Percentiles rank a stretch among this genome's conserved stretches.
Conservation (phyloP, 805 yeast species). For the Yarrowia sp. region DNA sequence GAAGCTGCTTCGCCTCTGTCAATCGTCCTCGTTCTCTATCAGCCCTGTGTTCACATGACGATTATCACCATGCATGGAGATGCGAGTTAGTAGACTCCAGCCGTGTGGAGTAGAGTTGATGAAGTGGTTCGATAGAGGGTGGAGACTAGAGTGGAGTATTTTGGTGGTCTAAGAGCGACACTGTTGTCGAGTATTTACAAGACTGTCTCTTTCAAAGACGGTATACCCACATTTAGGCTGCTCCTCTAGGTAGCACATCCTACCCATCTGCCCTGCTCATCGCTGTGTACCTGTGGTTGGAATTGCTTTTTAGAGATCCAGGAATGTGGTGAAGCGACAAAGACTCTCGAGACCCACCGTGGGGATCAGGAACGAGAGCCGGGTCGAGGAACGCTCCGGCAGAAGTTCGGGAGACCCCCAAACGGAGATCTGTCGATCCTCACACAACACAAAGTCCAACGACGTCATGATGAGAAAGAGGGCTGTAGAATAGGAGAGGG, state of each 20-base stretch:
- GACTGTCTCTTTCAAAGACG: no score
- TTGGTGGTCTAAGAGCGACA: no score
- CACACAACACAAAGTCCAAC: neutral
- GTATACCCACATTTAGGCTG: no score
- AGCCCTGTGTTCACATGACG: neutral
- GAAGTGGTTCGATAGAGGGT: neutral
- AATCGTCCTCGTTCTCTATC: neutral
- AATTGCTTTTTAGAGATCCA: conserved; percentile 10
- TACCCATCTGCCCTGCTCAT: neutral
- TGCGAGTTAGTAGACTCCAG: conserved; percentile 21
- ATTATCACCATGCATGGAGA: neutral
- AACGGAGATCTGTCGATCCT: neutral
- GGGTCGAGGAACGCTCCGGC: neutral
- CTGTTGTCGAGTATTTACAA: no score
- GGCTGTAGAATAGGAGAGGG: no score
- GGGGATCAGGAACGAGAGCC: neutral
- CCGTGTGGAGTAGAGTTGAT: neutral
- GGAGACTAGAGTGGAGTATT: no score
- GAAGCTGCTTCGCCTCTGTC: conserved; percentile 5
- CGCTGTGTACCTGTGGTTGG: neutral
- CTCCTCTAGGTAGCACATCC: no score
- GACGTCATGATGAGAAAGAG: neutral
- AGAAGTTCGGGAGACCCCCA: conserved; percentile 2
- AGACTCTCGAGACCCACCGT: neutral
- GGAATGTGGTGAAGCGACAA: neutral